phyloP scores from a whole-genome alignment of 352 stramenopile species.

The Phytophthora europaea region DNA sequence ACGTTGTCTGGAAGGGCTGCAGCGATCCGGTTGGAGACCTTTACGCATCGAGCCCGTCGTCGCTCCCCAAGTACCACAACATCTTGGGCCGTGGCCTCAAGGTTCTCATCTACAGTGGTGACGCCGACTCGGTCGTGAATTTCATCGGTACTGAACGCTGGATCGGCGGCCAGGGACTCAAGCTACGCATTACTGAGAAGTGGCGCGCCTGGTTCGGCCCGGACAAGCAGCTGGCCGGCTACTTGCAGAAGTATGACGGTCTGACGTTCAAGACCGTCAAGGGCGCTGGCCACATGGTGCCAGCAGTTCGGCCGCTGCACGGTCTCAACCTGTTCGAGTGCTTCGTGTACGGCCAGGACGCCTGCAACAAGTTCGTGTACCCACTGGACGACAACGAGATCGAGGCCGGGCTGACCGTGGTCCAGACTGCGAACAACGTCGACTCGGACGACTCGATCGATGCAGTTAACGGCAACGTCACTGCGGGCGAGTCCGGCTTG shows the following conservation, averaged over 20 bases:
- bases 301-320: slow-evolving; percentile 75
- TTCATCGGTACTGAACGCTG: slow-evolving; percentile 92
- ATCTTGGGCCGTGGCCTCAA: slow-evolving; percentile 64
- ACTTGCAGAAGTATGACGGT: slow-evolving; percentile 88
- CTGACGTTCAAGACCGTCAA: slow-evolving; percentile 94
- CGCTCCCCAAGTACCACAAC: slow-evolving; percentile 75
- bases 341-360: slow-evolving; percentile 76
- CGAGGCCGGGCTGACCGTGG: slow-evolving; percentile 41
- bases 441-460: not conserved
- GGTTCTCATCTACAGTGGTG: slow-evolving; percentile 79
- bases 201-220: slow-evolving; percentile 82
- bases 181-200: slow-evolving; percentile 68
- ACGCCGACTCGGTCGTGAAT: slow-evolving; percentile 86
- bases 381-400: slow-evolving; percentile 76
- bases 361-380: slow-evolving; percentile 70
- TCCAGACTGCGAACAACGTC: slow-evolving; percentile 10
- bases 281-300: slow-evolving; percentile 93
- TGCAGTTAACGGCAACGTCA: slow-evolving; percentile 15
- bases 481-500: not conserved
- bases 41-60: slow-evolving; percentile 68
- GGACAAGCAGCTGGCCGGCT: slow-evolving; percentile 87
- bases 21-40: slow-evolving; percentile 64
- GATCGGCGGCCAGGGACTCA: slow-evolving; percentile 78
- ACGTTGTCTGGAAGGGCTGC: slow-evolving; percentile 72
- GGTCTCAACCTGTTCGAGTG: slow-evolving; percentile 85